These are phyloP conservation scores for Berberis thunbergii DNA, from an alignment of 164 flowering plant genomes.

Conservation along the genomic window DNA sequence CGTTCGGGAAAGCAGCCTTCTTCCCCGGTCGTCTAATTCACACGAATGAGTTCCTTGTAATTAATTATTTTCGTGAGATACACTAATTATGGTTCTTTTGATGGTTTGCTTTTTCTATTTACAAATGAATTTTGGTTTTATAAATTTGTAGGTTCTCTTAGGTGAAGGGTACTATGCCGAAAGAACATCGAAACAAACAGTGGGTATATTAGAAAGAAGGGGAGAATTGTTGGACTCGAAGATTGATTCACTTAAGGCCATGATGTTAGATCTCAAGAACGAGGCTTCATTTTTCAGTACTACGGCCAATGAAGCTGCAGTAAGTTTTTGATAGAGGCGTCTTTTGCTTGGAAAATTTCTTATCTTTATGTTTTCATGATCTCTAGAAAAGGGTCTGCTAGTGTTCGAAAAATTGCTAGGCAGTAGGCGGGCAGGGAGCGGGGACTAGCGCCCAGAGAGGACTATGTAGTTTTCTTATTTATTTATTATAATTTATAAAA, in stretches of 20 bases:
- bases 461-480: no score
- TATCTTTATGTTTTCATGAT: no score
- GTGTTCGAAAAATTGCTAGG: no score
- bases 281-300: slow-evolving; percentile 72
- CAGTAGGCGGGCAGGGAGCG: no score
- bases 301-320: slow-evolving; percentile 77
- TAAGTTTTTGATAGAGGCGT: slow-evolving; percentile 16
- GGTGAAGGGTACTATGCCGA: slow-evolving; percentile 90
- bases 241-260: slow-evolving; percentile 52
- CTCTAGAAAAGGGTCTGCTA: no score
- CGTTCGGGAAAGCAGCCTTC: slow-evolving; percentile 87
- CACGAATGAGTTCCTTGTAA: slow-evolving; percentile 79
- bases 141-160: slow-evolving; percentile 52
- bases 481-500: no score
- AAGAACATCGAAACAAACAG: slow-evolving; percentile 73
- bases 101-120: neutral
- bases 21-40: slow-evolving; percentile 86
- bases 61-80: neutral
- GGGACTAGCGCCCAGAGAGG: no score
- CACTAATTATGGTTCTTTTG: neutral
- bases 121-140: neutral
- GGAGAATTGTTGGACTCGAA: slow-evolving; percentile 62
- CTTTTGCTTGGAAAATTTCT: no score
- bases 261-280: slow-evolving; percentile 52
- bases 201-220: slow-evolving; percentile 74